phyloP scores from a whole-genome alignment of 1,284 basidiomycete genomes.

The Cryptococcus depauperatus region DNA sequence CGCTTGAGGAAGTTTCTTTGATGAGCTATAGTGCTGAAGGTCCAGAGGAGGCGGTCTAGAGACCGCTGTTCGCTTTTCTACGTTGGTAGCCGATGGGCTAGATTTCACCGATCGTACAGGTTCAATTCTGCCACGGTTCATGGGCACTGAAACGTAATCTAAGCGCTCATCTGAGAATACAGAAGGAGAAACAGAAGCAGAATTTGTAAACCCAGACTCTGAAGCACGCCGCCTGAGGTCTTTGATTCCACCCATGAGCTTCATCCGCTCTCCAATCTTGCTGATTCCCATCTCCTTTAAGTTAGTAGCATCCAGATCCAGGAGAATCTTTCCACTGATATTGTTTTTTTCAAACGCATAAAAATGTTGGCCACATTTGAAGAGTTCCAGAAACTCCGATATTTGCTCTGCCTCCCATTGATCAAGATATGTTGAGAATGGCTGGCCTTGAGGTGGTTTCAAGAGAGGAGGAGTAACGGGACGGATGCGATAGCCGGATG shows the following conservation, averaged over 20 bases:
- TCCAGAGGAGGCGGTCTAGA: constrained; percentile 32
- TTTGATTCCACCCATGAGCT: constrained; percentile 76
- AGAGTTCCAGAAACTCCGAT: neutral
- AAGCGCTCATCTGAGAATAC: too few species aligned
- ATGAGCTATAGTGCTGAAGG: constrained; percentile 20
- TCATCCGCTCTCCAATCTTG: constrained; percentile 80
- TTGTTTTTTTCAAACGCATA: constrained; percentile 70
- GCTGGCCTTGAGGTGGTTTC: neutral
- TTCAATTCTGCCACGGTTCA: too few species aligned
- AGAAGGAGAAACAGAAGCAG: too few species aligned
- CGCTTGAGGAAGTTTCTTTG: constrained; percentile 23
- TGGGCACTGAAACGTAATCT: too few species aligned
- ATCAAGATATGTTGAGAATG: neutral
- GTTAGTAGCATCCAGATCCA: constrained; percentile 76
- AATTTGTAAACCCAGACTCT: neutral
- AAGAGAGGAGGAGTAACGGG: neutral
- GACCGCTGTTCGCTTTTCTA: neutral
- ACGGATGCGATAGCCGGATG: neutral
- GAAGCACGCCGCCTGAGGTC: constrained; percentile 53
- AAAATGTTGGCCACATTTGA: constrained; percentile 61
- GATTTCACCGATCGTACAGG: too few species aligned
- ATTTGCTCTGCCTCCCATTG: neutral
- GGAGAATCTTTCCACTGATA: constrained; percentile 75
- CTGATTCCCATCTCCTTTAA: constrained; percentile 80
- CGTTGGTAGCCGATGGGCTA: neutral